Conservation (phyloP, 2,329 filamentous ascomycete species). For the Anisogramma anomala region DNA sequence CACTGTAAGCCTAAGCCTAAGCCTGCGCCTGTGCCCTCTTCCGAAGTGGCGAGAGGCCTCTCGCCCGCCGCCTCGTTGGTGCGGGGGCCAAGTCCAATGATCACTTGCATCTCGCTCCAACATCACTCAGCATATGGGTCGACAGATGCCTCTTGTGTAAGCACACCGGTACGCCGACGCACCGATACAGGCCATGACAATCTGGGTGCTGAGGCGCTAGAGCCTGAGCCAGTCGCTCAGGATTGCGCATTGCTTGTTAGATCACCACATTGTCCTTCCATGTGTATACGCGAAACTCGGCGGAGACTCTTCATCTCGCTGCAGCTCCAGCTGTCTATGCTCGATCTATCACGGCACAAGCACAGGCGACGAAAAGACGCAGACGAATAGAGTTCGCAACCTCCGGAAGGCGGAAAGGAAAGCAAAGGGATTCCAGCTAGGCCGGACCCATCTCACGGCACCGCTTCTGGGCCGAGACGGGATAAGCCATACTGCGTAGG, state of each 20-base stretch:
- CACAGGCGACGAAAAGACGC: background rate
- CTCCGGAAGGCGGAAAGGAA: constrained; percentile 7
- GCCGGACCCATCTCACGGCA: background rate
- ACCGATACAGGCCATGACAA: background rate
- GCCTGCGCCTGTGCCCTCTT: too few relatives aligned
- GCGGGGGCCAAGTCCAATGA: too few relatives aligned
- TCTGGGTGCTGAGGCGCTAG: background rate
- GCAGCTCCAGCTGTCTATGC: constrained; percentile 2
- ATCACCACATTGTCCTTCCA: too few relatives aligned
- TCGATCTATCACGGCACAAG: background rate
- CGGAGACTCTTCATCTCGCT: too few relatives aligned
- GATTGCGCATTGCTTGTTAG: background rate
- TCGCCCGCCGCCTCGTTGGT: too few relatives aligned
- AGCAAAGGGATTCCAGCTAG: constrained; percentile 2
- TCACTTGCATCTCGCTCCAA: too few relatives aligned
- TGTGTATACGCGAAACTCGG: too few relatives aligned
- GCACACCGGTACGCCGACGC: too few relatives aligned
- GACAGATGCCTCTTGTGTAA: too few relatives aligned
- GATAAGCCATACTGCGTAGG: background rate
- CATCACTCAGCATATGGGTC: too few relatives aligned
- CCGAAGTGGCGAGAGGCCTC: too few relatives aligned
- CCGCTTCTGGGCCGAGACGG: background rate
- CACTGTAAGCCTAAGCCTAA: too few relatives aligned
- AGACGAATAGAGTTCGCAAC: constrained; percentile 1
- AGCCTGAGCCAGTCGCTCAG: constrained; percentile 1